Conservation (phyloP, 441 rosid species). For the Theobroma grandiflorum region DNA sequence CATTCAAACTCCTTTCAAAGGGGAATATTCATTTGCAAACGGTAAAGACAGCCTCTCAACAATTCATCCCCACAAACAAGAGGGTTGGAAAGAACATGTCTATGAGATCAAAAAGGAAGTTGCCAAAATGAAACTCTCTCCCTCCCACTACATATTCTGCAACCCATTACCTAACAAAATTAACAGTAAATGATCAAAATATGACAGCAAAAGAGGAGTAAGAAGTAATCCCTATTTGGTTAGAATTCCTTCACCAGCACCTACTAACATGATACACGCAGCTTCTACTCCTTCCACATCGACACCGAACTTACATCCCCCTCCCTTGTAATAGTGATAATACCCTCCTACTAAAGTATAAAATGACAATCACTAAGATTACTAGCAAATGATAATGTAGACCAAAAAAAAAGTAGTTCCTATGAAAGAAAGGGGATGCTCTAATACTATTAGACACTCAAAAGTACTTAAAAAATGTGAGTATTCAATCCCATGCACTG, state of each 20-base stretch:
- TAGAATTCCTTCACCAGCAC: slow-evolving; percentile 35
- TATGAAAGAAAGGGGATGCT: slow-evolving; percentile 20
- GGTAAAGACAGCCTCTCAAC: slow-evolving; percentile 23
- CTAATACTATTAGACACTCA: slow-evolving; percentile 32
- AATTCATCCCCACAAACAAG: slow-evolving; percentile 22
- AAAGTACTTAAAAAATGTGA: slow-evolving; percentile 18
- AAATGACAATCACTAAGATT: slow-evolving; percentile 24
- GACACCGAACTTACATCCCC: slow-evolving; percentile 36
- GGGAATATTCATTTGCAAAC: slow-evolving; percentile 21
- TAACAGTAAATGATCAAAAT: slow-evolving; percentile 13
- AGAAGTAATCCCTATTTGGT: slow-evolving; percentile 38
- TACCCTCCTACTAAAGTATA: slow-evolving; percentile 35
- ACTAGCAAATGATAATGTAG: slow-evolving; percentile 23
- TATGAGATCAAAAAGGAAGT: slow-evolving; percentile 28
- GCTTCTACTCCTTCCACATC: slow-evolving; percentile 40
- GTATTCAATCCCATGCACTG: slow-evolving; percentile 81
- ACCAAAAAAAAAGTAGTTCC: neutral
- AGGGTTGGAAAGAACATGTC: slow-evolving; percentile 42
- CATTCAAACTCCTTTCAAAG: slow-evolving; percentile 25
- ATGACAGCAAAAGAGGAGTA: slow-evolving; percentile 23
- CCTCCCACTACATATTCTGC: slow-evolving; percentile 41
- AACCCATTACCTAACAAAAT: slow-evolving; percentile 39
- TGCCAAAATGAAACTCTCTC: slow-evolving; percentile 31
- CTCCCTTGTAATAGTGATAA: slow-evolving; percentile 32
- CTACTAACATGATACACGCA: slow-evolving; percentile 42